Conservation (phyloP, 108 stramenopile species). For the Aureococcus anophagefferens region DNA sequence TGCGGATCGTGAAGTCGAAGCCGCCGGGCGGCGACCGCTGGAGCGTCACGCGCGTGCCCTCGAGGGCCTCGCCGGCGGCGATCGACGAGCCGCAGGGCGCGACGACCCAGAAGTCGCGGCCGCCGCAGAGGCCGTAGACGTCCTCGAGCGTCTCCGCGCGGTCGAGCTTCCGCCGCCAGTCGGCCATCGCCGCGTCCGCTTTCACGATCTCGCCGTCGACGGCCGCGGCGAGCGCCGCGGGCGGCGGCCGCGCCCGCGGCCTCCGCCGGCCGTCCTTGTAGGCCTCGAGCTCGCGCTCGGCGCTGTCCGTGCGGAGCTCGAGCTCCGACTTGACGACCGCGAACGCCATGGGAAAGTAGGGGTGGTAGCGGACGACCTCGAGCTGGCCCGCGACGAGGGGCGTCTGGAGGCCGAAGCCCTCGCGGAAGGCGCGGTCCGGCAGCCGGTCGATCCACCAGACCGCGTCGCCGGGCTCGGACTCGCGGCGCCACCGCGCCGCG, state of each 20-base stretch:
- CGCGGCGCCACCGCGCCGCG: conserved; percentile 30
- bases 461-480: conserved; percentile 34
- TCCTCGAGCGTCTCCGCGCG: conserved; percentile 15
- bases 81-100: conserved; percentile 22
- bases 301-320: conserved; percentile 9
- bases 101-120: conserved; percentile 30
- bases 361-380: conserved; percentile 29
- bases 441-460: conserved; percentile 42
- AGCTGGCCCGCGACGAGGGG: conserved; percentile 33
- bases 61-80: conserved; percentile 16
- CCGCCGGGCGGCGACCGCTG: conserved; percentile 17
- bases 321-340: conserved; percentile 21
- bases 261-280: too few relatives aligned
- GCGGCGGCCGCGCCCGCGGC: too few relatives aligned
- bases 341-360: conserved; percentile 28
- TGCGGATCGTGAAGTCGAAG: conserved; percentile 36
- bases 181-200: too few relatives aligned
- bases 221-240: too few relatives aligned
- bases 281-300: too few relatives aligned
- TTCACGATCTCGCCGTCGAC: too few relatives aligned
- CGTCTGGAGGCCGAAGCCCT: conserved; percentile 36
- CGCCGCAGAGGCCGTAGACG: conserved; percentile 17
- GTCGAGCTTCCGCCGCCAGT: too few relatives aligned
- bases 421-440: conserved; percentile 16
- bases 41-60: conserved; percentile 31